Evolutionary conservation across 176 grass and related monocot species (phyloP), one percentile per base, ranked within the genome.

Genomic region (Oryza rufipogon): DNA sequence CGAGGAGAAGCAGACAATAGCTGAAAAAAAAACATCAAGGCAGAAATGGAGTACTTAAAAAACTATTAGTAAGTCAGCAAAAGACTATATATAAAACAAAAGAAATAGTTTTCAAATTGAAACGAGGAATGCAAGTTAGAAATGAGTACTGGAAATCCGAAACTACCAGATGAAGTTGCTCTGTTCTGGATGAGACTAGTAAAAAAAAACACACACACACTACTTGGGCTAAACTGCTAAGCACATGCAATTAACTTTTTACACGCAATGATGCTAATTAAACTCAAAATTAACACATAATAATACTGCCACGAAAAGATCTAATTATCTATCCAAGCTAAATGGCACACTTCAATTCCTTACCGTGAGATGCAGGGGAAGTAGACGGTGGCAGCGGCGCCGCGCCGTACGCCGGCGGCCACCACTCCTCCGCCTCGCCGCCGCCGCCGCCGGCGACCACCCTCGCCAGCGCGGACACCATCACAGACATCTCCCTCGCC

Each of bases 381-480:
- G 71, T 0, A 10, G 13, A 13, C 34, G 51, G 34, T 0, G 68
- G 8, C 34, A 13, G 13, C 0, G 7, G 14, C 0, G 1, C 51
- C 0, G 0, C 51, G 5, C 71, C 86, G 11, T 78, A 87, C 4
- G 45, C 64, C 74, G 54, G 19, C 74, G 54, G 19, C 54, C 76
- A 64, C 80, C 70, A 41, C 60, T 71, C 80, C 73, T 70, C 84
- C 73, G 73, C 28, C 14, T 8, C 2, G 39, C 3, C 68, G 20
- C 8, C 22, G 0, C 11, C 41, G 1, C 64, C 79, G 4, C 90
- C 80, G 0, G 90, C 70, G n/a, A 92, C 79, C 13, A 95, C 93
- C 23, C 60, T 80, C 2, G 87, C 52, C 48, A 95, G 74, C 20
- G 93, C 90, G 2, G 86, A 85, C 4, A 95, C 93, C 87, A 95